Percentiles rank a stretch among this genome's conserved stretches.
These are phyloP conservation scores for Heritiera fomes DNA, from an alignment of 345 rosid genomes.

Conservation along the genomic window DNA sequence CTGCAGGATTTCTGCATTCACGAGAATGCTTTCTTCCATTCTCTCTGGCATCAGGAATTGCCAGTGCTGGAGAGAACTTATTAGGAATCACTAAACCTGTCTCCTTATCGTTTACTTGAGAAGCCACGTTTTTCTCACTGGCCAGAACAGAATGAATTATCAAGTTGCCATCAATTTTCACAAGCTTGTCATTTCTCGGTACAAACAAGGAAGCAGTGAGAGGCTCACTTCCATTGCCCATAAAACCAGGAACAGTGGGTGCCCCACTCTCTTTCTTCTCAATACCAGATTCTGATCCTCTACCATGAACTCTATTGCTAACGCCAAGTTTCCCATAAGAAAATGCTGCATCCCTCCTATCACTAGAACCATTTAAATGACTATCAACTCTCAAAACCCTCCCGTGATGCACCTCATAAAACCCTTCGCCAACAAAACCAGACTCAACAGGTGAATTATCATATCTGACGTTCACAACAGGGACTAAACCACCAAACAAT, in stretches of 20 bases:
- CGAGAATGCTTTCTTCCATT: slow-evolving; percentile 50
- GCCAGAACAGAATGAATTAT: slow-evolving; percentile 91
- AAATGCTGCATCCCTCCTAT: slow-evolving; percentile 35
- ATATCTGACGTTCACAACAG: slow-evolving; percentile 61
- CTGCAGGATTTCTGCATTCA: slow-evolving; percentile 45
- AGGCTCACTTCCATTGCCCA: slow-evolving; percentile 65
- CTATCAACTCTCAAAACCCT: slow-evolving; percentile 62
- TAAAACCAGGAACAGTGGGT: slow-evolving; percentile 21
- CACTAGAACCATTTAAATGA: slow-evolving; percentile 46
- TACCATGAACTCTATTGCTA: slow-evolving; percentile 28
- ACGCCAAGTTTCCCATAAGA: slow-evolving; percentile 31
- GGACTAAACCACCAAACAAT: slow-evolving; percentile 83
- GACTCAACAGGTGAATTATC: slow-evolving; percentile 41
- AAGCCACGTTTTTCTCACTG: slow-evolving; percentile 83
- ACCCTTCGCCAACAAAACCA: slow-evolving; percentile 43
- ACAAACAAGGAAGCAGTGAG: slow-evolving; percentile 92
- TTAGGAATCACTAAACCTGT: slow-evolving; percentile 52
- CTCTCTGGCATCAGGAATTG: slow-evolving; percentile 53
- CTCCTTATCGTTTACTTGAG: slow-evolving; percentile 47
- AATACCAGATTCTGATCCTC: slow-evolving; percentile 29
- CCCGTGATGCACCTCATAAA: slow-evolving; percentile 48
- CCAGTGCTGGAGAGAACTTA: slow-evolving; percentile 57
- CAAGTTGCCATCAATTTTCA: slow-evolving; percentile 97
- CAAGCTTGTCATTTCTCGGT: slow-evolving; percentile 95
- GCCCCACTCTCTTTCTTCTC: slow-evolving; percentile 22